Base-by-base conservation (phyloP, 257 asterid species). In the Parsonsia alboflavescens region DNA sequence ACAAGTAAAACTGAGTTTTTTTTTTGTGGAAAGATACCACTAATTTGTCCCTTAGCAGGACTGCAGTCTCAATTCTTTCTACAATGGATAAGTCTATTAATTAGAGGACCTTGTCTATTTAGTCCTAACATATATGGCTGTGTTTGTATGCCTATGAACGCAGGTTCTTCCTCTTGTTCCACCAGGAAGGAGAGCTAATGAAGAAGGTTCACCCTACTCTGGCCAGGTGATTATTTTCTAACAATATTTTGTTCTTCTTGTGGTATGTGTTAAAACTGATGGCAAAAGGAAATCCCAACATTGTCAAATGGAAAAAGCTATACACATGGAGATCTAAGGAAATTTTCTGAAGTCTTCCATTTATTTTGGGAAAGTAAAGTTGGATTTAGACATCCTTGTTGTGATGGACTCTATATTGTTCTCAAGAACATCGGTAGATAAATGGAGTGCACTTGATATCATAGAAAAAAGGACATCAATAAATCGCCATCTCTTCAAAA, bases 91-190 rank as follows among this genome's bases (percentile, higher is more conserved):
- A 19, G 11, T 65, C 41, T 2, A 39, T 65, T 19, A 65, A 8
- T 2, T 65, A 39, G 17, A 19, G 26, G 15, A 21, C 26, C 17
- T 65, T 65, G 45, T 17, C 28, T 19, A 16, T 19, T 19, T 36
- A 17, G 15, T 39, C 15, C 26, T 33, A 36, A 6, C 16, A 63
- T 15, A 17, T 42, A 4, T 10, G 64, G 9, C 69, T 70, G 6
- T 71, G 62, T 52, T 16, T 16, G 53, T 54, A 28, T 33, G 39
- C 1, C 39, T 33, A 33, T 77, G 74, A 54, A 16, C 77, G 80
- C 90, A 94, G 99, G 99, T 95, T 83, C 98, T 95, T 84, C 99
- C 99, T 76, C 96, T 95, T 68, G 99, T 95, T 78, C 99, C 99
- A 1, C 99, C 99, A 44, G 98, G 97, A 57, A 90, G 90, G 85